Percentiles rank a stretch among this genome's conserved stretches.
Evolutionary conservation across 2,329 filamentous ascomycete genomes (phyloP).

Genomic region (Phoma sp.): DNA sequence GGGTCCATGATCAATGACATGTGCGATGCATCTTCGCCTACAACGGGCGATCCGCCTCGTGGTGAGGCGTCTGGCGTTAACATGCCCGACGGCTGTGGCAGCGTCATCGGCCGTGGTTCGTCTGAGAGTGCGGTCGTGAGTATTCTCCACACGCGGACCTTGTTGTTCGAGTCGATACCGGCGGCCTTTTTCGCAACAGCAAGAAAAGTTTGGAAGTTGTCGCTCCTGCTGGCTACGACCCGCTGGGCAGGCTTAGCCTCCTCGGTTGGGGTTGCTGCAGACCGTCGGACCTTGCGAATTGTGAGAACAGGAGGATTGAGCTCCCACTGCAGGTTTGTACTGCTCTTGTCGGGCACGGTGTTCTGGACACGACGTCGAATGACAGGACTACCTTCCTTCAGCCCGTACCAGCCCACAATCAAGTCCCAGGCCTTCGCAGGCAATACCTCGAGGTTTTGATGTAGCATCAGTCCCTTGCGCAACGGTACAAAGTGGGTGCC

Average conservation of each 20-base stretch:
- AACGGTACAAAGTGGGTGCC: slow-evolving; percentile 71
- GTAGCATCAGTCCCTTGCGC: slow-evolving; percentile 67
- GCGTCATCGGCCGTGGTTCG: slow-evolving; percentile 29
- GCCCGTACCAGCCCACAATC: slow-evolving; percentile 81
- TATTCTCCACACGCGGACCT: slow-evolving; percentile 79
- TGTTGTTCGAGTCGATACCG: slow-evolving; percentile 71
- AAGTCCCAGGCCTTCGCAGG: slow-evolving; percentile 82
- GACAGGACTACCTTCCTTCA: slow-evolving; percentile 71
- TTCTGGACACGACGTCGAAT: slow-evolving; percentile 82
- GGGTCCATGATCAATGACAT: slow-evolving; percentile 66
- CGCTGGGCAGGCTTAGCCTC: slow-evolving; percentile 67
- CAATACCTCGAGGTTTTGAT: slow-evolving; percentile 78
- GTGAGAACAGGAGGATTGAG: slow-evolving; percentile 84
- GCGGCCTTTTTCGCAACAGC: slow-evolving; percentile 72
- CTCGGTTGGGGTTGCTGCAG: slow-evolving; percentile 66
- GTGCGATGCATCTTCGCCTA: slow-evolving; percentile 42
- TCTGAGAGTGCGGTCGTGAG: slow-evolving; percentile 53
- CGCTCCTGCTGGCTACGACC: slow-evolving; percentile 74
- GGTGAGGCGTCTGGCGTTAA: slow-evolving; percentile 55
- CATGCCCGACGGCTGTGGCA: slow-evolving; percentile 46
- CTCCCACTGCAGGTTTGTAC: slow-evolving; percentile 78
- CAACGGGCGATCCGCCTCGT: slow-evolving; percentile 51
- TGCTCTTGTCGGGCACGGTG: slow-evolving; percentile 64
- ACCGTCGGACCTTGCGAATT: slow-evolving; percentile 75
- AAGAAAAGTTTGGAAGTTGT: slow-evolving; percentile 76